Percentiles rank a stretch among this genome's conserved stretches.
These are phyloP conservation scores for Phytophthora palmivora DNA, from an alignment of 352 stramenopile species.

Conservation along the genomic window DNA sequence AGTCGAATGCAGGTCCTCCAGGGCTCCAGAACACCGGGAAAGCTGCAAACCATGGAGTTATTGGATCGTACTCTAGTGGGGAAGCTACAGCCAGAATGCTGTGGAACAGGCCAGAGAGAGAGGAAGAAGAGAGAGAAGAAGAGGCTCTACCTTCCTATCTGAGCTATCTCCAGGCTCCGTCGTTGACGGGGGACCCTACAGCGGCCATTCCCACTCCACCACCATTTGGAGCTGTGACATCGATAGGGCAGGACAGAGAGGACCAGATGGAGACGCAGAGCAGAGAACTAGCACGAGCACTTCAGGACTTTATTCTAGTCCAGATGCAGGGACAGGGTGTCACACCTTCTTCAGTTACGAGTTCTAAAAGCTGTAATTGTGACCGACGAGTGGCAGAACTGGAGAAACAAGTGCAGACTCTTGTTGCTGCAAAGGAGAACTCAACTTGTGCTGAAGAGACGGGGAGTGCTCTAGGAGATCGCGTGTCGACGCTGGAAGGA, in stretches of 20 bases:
- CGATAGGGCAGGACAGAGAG: neutral
- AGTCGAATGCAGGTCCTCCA: conserved; percentile 17
- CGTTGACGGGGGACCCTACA: conserved; percentile 17
- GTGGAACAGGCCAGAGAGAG: conserved; percentile 62
- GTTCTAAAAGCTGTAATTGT: conserved; percentile 41
- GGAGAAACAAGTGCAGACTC: conserved; percentile 57
- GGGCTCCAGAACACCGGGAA: conserved; percentile 9
- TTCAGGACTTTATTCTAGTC: conserved; percentile 61
- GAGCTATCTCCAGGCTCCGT: conserved; percentile 64
- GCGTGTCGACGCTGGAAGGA: conserved; percentile 79
- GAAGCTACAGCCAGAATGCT: conserved; percentile 45
- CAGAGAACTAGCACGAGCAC: conserved; percentile 53
- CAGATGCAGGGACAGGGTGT: conserved; percentile 49
- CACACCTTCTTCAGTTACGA: neutral
- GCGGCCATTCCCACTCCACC: neutral
- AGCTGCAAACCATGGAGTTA: conserved; percentile 43
- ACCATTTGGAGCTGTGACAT: conserved; percentile 4
- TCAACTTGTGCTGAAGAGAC: conserved; percentile 20
- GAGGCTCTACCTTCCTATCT: conserved; percentile 76
- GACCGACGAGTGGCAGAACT: conserved; percentile 64
- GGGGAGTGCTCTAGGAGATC: conserved; percentile 53
- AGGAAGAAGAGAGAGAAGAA: conserved; percentile 77
- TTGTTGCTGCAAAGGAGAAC: conserved; percentile 27
- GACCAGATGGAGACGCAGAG: conserved; percentile 51
- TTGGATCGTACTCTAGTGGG: conserved; percentile 43